Base-by-base conservation (phyloP, 495 filamentous ascomycete genomes). In the Cryomyces minteri region DNA sequence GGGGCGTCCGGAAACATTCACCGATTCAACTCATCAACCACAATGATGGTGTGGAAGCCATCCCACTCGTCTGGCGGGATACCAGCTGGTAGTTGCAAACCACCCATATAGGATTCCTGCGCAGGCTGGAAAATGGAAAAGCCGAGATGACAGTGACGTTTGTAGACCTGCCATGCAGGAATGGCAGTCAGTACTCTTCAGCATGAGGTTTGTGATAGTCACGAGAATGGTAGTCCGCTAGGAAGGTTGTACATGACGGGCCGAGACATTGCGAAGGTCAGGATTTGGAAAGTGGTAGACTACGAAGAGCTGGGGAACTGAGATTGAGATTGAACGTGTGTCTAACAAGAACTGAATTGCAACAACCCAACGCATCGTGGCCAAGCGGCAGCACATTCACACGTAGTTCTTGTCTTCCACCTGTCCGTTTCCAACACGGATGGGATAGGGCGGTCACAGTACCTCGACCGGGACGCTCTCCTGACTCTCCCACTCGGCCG, bases 31-130 rank as follows among this genome's bases (percentile, higher is more conserved):
- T 72, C 69, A 56, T 72, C 69, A 2, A 53, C 50, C 14, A 66
- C 45, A 48, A 71, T 68, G n/a, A 70, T 52, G 2, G 58, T 54
- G 46, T 68, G 69, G 64, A 67, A 72, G 0, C 61, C 64, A 55
- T 71, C 68, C 68, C 67, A 70, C 44, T 70, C 63, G 5, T 67
- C 60, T 6, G 48, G 55, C 2, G 58, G 58, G 10, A 72, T 58
- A 28, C 44, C 65, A 0, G 59, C 66, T 0, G 69, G 67, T 0
- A 69, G 10, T 44, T 47, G 25, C 40, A 67, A 2, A 61, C 67
- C 44, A 49, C 31, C 60, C 58, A 32, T 65, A 59, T 0, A 60
- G 55, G 31, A 60, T 36, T 44, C 2, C n/a, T 34, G 18, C 18
- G 18, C 18, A 1, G 18, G 18, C 18, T 25, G 18, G 18, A 2